Evolutionary conservation across 495 filamentous ascomycete genomes (phyloP).

Genomic region (Schizothecium vesticola): DNA sequence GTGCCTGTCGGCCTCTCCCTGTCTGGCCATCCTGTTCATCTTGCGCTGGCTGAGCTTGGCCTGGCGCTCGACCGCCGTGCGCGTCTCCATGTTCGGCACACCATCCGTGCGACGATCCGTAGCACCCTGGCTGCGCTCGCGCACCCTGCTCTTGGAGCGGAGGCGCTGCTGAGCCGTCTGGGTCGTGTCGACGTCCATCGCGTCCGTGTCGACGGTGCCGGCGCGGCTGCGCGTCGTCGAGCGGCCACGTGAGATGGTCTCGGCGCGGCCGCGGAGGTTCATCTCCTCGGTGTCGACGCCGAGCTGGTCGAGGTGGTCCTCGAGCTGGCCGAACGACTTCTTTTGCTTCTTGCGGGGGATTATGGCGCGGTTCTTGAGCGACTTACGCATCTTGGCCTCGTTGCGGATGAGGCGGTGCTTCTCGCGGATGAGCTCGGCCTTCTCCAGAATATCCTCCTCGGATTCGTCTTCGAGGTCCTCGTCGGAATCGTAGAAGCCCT

Average conservation of each 20-base stretch:
- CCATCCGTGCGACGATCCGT: slow-evolving; percentile 83
- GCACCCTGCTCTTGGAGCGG: slow-evolving; percentile 59
- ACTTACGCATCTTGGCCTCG: slow-evolving; percentile 86
- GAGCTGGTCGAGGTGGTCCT: slow-evolving; percentile 72
- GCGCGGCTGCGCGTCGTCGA: slow-evolving; percentile 43
- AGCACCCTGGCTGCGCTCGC: slow-evolving; percentile 66
- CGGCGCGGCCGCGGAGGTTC: slow-evolving; percentile 60
- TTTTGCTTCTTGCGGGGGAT: slow-evolving; percentile 76
- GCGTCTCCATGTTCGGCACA: slow-evolving; percentile 52
- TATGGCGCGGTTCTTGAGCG: slow-evolving; percentile 88
- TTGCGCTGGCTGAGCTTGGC: slow-evolving; percentile 89
- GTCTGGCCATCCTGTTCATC: slow-evolving; percentile 96
- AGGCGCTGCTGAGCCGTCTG: slow-evolving; percentile 53
- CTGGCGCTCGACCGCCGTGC: slow-evolving; percentile 76
- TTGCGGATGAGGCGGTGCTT: slow-evolving; percentile 84
- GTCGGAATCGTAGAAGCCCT: slow-evolving; percentile 68
- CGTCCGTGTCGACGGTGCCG: slow-evolving; percentile 54
- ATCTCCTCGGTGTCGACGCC: slow-evolving; percentile 78
- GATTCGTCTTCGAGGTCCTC: slow-evolving; percentile 72
- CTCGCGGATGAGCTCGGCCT: slow-evolving; percentile 92
- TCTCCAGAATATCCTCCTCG: slow-evolving; percentile 77
- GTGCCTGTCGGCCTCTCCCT: slow-evolving; percentile 95
- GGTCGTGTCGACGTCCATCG: slow-evolving; percentile 78
- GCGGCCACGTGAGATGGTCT: slow-evolving; percentile 60
- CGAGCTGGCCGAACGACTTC: slow-evolving; percentile 75